phyloP scores from a whole-genome alignment of 805 yeast species.

The Hagleromyces aurorensis region DNA sequence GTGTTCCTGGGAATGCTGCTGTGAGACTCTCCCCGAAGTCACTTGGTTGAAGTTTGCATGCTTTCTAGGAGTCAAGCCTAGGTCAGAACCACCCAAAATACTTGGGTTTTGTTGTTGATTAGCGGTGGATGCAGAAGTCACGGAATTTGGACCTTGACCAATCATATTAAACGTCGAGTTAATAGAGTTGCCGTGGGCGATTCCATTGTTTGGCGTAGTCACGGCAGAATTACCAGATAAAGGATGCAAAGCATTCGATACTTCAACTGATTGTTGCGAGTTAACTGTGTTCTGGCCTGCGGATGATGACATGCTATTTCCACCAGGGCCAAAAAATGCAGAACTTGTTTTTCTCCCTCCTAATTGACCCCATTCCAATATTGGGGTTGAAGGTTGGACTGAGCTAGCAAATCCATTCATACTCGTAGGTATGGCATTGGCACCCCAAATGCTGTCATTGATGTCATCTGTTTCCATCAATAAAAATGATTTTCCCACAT shows the following conservation, averaged over 20 bases:
- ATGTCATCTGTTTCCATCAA: conserved; percentile 35
- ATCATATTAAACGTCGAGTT: conserved; percentile 31
- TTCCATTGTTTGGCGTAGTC: conserved; percentile 9
- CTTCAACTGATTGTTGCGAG: no score
- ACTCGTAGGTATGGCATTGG: conserved; percentile 26
- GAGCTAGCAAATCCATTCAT: conserved; percentile 23
- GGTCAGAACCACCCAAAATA: conserved; percentile 8
- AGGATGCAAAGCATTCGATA: background rate
- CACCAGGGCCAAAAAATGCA: conserved; percentile 17
- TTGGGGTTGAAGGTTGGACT: conserved; percentile 28
- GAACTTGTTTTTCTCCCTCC: conserved; percentile 21
- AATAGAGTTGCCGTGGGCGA: conserved; percentile 28
- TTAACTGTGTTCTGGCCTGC: no score
- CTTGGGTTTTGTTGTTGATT: conserved; percentile 20
- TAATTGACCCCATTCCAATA: conserved; percentile 25
- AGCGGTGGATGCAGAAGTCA: conserved; percentile 5
- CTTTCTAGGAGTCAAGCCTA: conserved; percentile 7
- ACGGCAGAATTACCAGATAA: conserved; percentile 7
- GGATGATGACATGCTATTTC: no score
- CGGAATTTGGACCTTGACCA: conserved; percentile 7
- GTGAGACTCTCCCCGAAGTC: conserved; percentile 6
- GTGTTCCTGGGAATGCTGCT: conserved; percentile 32
- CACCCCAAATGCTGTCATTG: conserved; percentile 31
- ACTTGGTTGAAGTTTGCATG: conserved; percentile 5
- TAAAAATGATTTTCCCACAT: conserved; percentile 35